Percentiles rank a stretch among this genome's conserved stretches.
Conservation (phyloP, 1,284 basidiomycete genomes). For the Rhodotorula sp. region DNA sequence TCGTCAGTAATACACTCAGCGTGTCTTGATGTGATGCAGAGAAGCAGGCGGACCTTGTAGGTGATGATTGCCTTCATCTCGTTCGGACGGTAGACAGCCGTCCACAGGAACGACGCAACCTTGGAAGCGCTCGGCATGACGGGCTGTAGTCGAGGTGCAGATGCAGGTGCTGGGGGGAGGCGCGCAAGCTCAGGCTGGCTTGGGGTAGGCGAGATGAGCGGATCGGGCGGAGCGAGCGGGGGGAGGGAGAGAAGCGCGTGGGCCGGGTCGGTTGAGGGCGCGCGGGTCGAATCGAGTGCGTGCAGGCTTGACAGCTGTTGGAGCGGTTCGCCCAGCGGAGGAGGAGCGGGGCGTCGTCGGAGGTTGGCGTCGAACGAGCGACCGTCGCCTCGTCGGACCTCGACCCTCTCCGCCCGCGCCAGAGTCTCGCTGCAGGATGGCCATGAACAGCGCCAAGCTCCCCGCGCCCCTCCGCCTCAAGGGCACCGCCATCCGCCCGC, state of each 20-base stretch:
- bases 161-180: neutral
- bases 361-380: neutral
- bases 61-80: constrained; percentile 51
- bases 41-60: constrained; percentile 46
- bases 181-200: neutral
- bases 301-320: neutral
- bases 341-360: neutral
- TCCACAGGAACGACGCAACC: constrained; percentile 1
- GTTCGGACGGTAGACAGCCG: constrained; percentile 43
- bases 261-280: neutral
- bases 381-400: neutral
- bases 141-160: too few species aligned
- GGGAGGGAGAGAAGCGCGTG: neutral
- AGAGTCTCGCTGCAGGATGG: neutral
- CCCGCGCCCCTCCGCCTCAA: constrained; percentile 36
- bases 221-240: neutral
- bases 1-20: neutral
- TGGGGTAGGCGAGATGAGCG: neutral
- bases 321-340: neutral
- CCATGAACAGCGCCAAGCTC: constrained; percentile 15
- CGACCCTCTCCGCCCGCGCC: neutral
- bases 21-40: neutral
- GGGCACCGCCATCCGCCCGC: neutral
- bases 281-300: neutral
- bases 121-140: constrained; percentile 17